Percentiles rank a stretch among this genome's conserved stretches.
phyloP scores from a whole-genome alignment of 2,329 filamentous ascomycete genomes.

The Grosmannia penicillata region DNA sequence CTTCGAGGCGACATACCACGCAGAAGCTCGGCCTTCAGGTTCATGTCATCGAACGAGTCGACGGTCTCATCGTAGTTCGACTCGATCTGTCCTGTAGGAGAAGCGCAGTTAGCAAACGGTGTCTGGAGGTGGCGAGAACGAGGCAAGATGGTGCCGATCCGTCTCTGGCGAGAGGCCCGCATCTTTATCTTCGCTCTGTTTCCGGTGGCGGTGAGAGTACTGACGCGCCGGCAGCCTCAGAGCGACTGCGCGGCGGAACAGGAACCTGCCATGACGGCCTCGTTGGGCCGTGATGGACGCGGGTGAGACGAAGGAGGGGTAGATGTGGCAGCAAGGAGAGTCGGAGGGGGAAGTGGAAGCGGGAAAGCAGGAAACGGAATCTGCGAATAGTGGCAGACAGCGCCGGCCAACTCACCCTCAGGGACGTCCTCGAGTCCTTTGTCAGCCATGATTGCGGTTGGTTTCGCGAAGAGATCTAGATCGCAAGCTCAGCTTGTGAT shows the following conservation, averaged over 20 bases:
- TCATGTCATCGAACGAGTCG: slow-evolving; percentile 98
- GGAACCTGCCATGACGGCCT: too few relatives aligned
- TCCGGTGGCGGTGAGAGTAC: too few relatives aligned
- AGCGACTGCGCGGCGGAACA: too few relatives aligned
- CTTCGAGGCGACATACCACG: slow-evolving; percentile 54
- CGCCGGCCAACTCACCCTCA: slow-evolving; percentile 54
- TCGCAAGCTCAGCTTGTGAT: slow-evolving; percentile 69
- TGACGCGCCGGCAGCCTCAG: too few relatives aligned
- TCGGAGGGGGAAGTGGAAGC: not conserved
- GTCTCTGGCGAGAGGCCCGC: too few relatives aligned
- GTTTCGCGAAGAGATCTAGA: slow-evolving; percentile 42
- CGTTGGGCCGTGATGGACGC: not conserved
- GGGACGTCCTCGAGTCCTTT: slow-evolving; percentile 98
- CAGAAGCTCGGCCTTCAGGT: slow-evolving; percentile 91
- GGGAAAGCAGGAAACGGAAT: not conserved
- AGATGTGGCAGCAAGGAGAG: not conserved
- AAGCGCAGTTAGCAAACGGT: slow-evolving; percentile 4
- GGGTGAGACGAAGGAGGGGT: not conserved
- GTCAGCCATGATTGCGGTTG: slow-evolving; percentile 92
- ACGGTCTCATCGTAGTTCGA: slow-evolving; percentile 99
- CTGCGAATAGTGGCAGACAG: too few relatives aligned
- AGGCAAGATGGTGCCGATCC: too few relatives aligned
- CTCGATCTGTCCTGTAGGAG: slow-evolving; percentile 79
- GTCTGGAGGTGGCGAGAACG: not conserved
- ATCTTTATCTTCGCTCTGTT: not conserved